Evolutionary conservation across 2,329 filamentous ascomycete species (phyloP), one percentile per base, ranked within the genome.

Genomic region (Cladorrhinum sp.): DNA sequence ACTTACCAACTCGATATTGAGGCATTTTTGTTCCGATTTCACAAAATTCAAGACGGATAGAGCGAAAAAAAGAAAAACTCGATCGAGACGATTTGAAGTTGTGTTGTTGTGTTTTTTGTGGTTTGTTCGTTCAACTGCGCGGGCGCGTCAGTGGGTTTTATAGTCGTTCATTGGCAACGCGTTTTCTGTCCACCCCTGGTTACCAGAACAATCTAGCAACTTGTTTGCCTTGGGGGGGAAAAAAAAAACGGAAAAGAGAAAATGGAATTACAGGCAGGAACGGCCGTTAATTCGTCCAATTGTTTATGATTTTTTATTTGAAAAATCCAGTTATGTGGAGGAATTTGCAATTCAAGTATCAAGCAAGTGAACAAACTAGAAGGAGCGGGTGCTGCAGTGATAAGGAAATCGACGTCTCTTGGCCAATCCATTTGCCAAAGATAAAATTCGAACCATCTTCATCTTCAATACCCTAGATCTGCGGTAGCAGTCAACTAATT

Each of bases 1-100:
- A 69, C 71, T 66, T 64, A 74, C 72, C 72, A 65, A 74, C 68
- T 50, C 71, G 69, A 55, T 74, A 73, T 24, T 45, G 10, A 27
- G 57, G 48, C 57, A 38, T 49, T 20, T 16, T 41, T n/a, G n/a
- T 48, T 52, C 41, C n/a, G 9, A 16, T 45, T 45, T 18, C 18
- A 27, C 20, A 51, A 18, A 38, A 12, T 24, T 41, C 36, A 41
- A 16, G 23, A 50, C 9, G 16, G 9, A 20, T 23, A 55, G 18
- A 55, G 24, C 10, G n/a, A 54, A 27, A 24, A 24, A 45, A 51
- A 7, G 36, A 5, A 13, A 41, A 41, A 41, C 3, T 41, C 10
- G 36, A 41, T 16, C 16, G 16, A 16, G 25, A 10, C 25, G 4
- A 29, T 5, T 41, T n/a, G 10, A n/a, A 41, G 10, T 7, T 41